These are phyloP conservation scores for Jaapia argillacea DNA, from an alignment of 768 basidiomycete genomes.

Conservation along the genomic window DNA sequence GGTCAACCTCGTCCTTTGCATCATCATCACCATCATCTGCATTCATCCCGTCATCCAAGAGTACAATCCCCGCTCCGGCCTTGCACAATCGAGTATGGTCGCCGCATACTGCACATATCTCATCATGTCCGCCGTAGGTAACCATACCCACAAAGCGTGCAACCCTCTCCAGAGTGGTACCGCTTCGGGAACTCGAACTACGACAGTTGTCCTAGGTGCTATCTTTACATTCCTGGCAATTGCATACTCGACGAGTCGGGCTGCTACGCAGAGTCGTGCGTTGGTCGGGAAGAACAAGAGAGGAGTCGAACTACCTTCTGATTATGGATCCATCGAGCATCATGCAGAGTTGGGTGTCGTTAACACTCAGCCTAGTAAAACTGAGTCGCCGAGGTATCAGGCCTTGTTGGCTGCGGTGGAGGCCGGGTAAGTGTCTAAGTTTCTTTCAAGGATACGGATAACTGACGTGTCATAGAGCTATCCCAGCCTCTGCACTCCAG, in stretches of 20 bases:
- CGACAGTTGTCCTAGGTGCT: constrained; percentile 83
- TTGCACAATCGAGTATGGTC: constrained; percentile 96
- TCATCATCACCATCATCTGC: constrained; percentile 73
- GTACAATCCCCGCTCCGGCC: constrained; percentile 85
- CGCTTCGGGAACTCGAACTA: constrained; percentile 63
- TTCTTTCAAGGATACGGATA: not conserved
- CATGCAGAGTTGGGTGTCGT: constrained; percentile 71
- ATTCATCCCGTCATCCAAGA: constrained; percentile 85
- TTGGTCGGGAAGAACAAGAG: constrained; percentile 68
- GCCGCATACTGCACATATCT: constrained; percentile 96
- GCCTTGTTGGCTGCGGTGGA: constrained; percentile 93
- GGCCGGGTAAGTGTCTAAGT: constrained; percentile 67
- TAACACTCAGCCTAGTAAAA: constrained; percentile 73
- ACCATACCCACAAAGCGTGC: constrained; percentile 79
- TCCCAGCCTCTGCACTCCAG: constrained; percentile 87
- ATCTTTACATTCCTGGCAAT: constrained; percentile 97
- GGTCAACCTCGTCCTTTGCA: constrained; percentile 76
- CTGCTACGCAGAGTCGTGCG: constrained; percentile 91
- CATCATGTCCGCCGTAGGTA: constrained; percentile 86
- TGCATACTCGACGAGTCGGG: constrained; percentile 92
- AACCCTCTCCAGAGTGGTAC: constrained; percentile 72
- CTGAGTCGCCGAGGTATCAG: constrained; percentile 85
- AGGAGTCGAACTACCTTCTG: constrained; percentile 6
- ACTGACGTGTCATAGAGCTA: constrained; percentile 41
- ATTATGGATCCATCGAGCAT: constrained; percentile 42